Evolutionary conservation across 495 filamentous ascomycete species (phyloP).

Genomic region (Aspergillus heteromorphus): DNA sequence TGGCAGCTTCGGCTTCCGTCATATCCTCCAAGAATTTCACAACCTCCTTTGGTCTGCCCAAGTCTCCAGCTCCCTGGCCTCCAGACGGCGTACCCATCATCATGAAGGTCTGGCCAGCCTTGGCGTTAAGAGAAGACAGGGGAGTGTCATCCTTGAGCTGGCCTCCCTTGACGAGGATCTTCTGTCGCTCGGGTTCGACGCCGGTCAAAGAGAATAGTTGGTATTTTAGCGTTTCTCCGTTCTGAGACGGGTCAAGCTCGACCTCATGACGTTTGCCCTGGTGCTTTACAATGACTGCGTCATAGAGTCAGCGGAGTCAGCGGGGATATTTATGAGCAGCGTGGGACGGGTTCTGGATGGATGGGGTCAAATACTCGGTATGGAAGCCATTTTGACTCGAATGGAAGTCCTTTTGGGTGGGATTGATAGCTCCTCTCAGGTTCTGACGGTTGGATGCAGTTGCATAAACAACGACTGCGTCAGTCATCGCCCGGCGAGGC

Average conservation of each 20-base stretch:
- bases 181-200: constrained; percentile 94
- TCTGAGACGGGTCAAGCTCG: constrained; percentile 77
- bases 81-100: constrained; percentile 91
- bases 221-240: constrained; percentile 89
- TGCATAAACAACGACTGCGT: constrained; percentile 29
- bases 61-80: constrained; percentile 43
- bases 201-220: constrained; percentile 93
- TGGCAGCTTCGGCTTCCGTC: constrained; percentile 89
- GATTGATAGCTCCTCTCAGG: not conserved
- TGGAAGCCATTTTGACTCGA: constrained; percentile 49
- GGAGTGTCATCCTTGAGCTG: constrained; percentile 94
- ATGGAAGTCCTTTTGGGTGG: not conserved
- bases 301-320: constrained; percentile 30
- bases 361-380: constrained; percentile 50
- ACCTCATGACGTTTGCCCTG: constrained; percentile 90
- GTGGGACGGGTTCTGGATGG: not conserved
- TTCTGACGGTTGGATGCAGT: constrained; percentile 9
- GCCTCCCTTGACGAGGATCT: constrained; percentile 88
- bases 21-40: constrained; percentile 94
- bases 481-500: constrained; percentile 21
- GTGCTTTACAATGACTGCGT: constrained; percentile 84
- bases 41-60: constrained; percentile 73
- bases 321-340: not conserved
- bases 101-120: constrained; percentile 83
- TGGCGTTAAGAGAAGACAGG: constrained; percentile 75